A percentile compares a stretch with the other conserved stretches of the same genome.
These are phyloP conservation scores for Solanum peruvianum DNA, from an alignment of 257 asterid species.

Conservation along the genomic window DNA sequence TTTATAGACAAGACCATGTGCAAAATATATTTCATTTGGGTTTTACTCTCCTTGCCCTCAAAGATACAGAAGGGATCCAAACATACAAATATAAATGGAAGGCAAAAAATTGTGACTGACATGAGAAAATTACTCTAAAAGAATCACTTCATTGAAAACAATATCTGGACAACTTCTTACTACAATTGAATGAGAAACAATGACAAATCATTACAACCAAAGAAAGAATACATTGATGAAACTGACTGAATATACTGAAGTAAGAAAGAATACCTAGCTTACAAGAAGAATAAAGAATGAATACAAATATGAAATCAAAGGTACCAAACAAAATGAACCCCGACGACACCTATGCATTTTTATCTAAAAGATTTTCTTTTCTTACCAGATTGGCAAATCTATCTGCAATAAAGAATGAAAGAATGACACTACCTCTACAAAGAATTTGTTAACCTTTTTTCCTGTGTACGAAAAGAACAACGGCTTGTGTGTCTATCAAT, in stretches of 20 bases:
- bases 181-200: not conserved
- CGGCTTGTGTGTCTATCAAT: not conserved
- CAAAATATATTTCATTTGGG: not conserved
- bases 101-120: not conserved
- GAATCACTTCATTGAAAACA: not conserved
- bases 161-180: not conserved
- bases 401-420: constrained; percentile 67
- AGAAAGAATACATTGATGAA: not conserved
- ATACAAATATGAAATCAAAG: not conserved
- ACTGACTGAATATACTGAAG: not conserved
- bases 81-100: not conserved
- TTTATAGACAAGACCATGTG: not conserved
- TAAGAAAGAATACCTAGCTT: not conserved
- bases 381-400: constrained; percentile 5
- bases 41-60: not conserved
- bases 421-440: constrained; percentile 50
- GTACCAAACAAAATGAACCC: not conserved
- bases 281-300: not conserved
- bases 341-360: not conserved
- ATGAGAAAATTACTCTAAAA: not conserved
- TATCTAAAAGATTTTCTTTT: not conserved
- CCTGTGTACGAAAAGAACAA: constrained; percentile 7
- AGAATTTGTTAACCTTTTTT: constrained; percentile 22
- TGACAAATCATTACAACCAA: not conserved
- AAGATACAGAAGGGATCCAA: not conserved